Evolutionary conservation across 192 early-diverging fungal genomes (phyloP).

Genomic region (Mortierella hygrophila): DNA sequence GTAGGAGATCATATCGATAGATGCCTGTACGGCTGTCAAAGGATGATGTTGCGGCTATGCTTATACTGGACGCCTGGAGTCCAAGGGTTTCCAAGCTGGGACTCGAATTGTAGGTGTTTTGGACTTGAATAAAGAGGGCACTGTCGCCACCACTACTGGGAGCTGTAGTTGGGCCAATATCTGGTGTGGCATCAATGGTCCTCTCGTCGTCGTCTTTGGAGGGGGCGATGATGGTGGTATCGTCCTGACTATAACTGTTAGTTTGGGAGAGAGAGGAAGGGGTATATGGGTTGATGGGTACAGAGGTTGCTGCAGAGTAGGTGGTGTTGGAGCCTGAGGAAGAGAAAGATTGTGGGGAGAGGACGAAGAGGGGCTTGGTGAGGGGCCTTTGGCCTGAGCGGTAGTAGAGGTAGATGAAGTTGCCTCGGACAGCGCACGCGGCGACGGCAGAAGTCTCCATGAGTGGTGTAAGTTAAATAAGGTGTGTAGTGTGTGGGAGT

Average conservation of each 20-base stretch:
- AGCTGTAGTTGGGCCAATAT: neutral
- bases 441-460: neutral
- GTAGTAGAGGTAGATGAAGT: slow-evolving; percentile 18
- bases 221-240: neutral
- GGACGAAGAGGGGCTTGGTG: slow-evolving; percentile 13
- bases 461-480: neutral
- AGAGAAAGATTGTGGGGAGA: neutral
- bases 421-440: slow-evolving; percentile 9
- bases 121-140: slow-evolving; percentile 1
- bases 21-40: neutral
- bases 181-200: neutral
- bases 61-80: neutral
- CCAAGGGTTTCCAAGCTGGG: neutral
- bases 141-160: neutral
- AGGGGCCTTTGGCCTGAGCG: neutral
- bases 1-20: slow-evolving; percentile 23
- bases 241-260: neutral
- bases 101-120: neutral
- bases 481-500: neutral
- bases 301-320: neutral
- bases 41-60: slow-evolving; percentile 19
- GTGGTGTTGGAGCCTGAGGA: neutral
- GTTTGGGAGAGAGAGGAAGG: neutral
- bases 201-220: neutral
- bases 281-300: neutral